phyloP scores from a whole-genome alignment of 108 stramenopile species.

The Skeletonema costatum region DNA sequence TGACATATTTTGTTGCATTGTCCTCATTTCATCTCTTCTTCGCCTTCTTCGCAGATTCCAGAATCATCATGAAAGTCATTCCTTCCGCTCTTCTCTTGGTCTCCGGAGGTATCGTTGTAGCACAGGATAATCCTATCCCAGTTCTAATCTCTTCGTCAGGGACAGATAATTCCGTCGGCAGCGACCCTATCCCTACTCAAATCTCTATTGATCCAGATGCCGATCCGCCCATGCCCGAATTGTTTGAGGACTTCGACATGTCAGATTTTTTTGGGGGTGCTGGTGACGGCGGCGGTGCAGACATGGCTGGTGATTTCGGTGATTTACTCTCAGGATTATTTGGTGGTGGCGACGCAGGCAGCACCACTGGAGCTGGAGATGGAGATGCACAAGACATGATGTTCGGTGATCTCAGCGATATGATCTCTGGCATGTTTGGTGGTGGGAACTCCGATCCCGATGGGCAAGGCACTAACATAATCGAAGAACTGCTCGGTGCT shows the following conservation, averaged over 20 bases:
- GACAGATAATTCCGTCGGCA: background rate
- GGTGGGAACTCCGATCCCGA: background rate
- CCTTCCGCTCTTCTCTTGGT: background rate
- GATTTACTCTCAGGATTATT: background rate
- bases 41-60: background rate
- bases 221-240: background rate
- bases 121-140: background rate
- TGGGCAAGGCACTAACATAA: background rate
- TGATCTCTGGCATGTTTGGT: background rate
- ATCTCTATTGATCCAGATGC: background rate
- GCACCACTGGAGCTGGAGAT: background rate
- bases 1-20: background rate
- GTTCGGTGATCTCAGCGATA: background rate
- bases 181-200: background rate
- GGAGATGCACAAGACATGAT: background rate
- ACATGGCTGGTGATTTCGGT: background rate
- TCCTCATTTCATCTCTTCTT: background rate
- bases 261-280: background rate
- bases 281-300: background rate
- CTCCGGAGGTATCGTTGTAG: background rate
- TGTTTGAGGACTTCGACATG: background rate
- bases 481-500: background rate
- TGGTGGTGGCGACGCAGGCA: background rate
- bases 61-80: slow-evolving; percentile 33
- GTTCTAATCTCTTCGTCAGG: background rate